Base-by-base conservation (phyloP, 1,284 basidiomycete species). In the Apiotrichum porosum region DNA sequence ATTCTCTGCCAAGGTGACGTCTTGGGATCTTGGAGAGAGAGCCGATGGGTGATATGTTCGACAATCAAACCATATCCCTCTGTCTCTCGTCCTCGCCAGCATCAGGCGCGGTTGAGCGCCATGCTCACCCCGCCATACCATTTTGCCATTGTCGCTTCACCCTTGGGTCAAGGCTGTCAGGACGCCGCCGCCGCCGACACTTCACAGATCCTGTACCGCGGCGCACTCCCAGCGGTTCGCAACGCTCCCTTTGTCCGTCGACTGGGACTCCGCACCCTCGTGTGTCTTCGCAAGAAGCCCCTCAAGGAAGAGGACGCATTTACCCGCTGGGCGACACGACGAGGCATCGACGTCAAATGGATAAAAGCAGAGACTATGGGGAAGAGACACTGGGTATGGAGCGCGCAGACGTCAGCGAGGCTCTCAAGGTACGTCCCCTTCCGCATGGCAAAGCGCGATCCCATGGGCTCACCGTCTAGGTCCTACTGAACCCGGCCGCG, bases 201-300 rank as follows among this genome's bases (percentile, higher is more conserved):
- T n/a, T 14, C 39, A 12, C 49, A 69, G 23, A 60, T 65, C 21
- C 60, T 71, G 17, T 71, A 69, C 43, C 52, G 69, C 26, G 69
- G 65, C 2, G 61, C 68, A 2, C 42, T 67, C 15, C 69, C 69
- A 0, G 58, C 57, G 0, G 44, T 50, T n/a, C 61, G 68, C 19
- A 71, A 70, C 42, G 53, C 65, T 8, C 45, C 61, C 5, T 69
- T 69, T 46, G 19, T 69, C 6, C 47, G 49, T 9, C 48, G 62
- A 9, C 68, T 83, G 12, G 62, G 80, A 1, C 73, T 81, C 14
- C 78, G 78, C 24, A 83, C 83, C 47, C 79, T 84, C 50, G 46
- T 74, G 1, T 75, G 77, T 15, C 72, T 84, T 13, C 71, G 75
- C 21, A 74, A 75, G 54, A 83, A 83, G 62, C 40, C 52, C 3